These are phyloP conservation scores for Xylaria arbuscula DNA, from an alignment of 2,329 filamentous ascomycete genomes.

Conservation along the genomic window DNA sequence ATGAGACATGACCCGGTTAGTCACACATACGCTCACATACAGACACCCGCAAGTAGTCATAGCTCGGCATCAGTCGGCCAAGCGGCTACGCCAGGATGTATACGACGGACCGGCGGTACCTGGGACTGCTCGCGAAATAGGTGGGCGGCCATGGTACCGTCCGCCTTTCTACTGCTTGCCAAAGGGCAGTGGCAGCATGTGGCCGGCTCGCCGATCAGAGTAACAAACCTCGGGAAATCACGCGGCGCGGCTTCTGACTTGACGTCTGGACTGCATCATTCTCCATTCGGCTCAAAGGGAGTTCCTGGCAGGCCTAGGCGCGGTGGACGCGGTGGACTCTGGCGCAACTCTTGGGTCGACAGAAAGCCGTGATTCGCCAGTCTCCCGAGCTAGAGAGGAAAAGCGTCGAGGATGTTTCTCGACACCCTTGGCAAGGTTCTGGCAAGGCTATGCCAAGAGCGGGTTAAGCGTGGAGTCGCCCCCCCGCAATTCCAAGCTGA, in stretches of 20 bases:
- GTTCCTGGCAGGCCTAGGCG: constrained; percentile 40
- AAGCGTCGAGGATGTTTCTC: constrained; percentile 13
- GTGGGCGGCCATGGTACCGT: constrained; percentile 27
- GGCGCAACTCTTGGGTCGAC: constrained; percentile 26
- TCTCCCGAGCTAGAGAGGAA: constrained; percentile 53
- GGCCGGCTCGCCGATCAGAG: constrained; percentile 12
- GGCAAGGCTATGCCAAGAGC: constrained; percentile 27
- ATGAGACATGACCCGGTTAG: constrained; percentile 22
- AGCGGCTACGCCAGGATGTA: constrained; percentile 47
- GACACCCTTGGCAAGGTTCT: constrained; percentile 14
- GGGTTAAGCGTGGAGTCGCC: not conserved
- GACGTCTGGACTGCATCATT: constrained; percentile 35
- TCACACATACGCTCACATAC: constrained; percentile 22
- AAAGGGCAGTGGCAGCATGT: constrained; percentile 10
- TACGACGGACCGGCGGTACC: constrained; percentile 28
- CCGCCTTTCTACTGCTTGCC: constrained; percentile 9
- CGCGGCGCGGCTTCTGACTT: constrained; percentile 39
- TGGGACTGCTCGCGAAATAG: constrained; percentile 12
- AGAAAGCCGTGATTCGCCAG: constrained; percentile 59
- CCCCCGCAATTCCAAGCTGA: constrained; percentile 27
- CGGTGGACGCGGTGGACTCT: constrained; percentile 26
- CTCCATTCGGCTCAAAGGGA: constrained; percentile 54
- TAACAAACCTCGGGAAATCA: constrained; percentile 28
- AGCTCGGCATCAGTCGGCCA: constrained; percentile 51
- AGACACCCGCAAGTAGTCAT: constrained; percentile 13